Conservation (phyloP, 176 grass and related monocot genomes). For the Elymus sibiricus region DNA sequence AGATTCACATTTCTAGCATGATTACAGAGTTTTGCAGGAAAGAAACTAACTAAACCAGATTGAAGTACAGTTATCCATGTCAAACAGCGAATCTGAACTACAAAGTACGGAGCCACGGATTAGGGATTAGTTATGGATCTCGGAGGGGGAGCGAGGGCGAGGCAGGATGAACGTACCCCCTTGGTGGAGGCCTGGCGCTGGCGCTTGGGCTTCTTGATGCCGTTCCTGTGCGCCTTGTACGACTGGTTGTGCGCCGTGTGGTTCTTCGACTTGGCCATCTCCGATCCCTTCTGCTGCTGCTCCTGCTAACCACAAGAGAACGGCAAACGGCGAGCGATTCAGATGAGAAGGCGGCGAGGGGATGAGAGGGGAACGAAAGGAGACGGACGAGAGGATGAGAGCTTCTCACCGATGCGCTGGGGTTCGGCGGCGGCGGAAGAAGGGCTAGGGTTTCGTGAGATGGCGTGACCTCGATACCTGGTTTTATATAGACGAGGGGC, state of each 20-base stretch:
- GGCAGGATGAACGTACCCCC: constrained; percentile 40
- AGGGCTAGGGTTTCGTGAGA: constrained; percentile 42
- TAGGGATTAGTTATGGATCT: neutral
- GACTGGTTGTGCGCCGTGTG: constrained; percentile 92
- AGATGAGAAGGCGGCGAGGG: neutral
- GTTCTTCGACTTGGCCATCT: constrained; percentile 97
- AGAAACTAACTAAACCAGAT: neutral
- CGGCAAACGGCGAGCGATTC: neutral
- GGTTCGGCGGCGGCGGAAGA: constrained; percentile 29
- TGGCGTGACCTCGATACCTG: too few relatives aligned
- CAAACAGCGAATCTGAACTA: neutral
- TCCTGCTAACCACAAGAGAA: neutral
- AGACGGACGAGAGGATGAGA: too few relatives aligned
- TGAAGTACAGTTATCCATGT: neutral
- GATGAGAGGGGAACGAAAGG: neutral
- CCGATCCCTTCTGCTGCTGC: constrained; percentile 19
- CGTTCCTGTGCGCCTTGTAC: constrained; percentile 84
- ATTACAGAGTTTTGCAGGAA: neutral
- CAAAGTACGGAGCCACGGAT: neutral
- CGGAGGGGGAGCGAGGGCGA: neutral
- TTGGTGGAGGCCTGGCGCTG: constrained; percentile 82
- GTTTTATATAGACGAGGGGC: constrained; percentile 20
- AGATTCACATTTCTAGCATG: neutral
- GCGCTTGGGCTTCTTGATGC: constrained; percentile 87
- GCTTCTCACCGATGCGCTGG: constrained; percentile 14